These are phyloP conservation scores for Quercus dentata DNA, from an alignment of 306 rosid genomes.

Conservation along the genomic window DNA sequence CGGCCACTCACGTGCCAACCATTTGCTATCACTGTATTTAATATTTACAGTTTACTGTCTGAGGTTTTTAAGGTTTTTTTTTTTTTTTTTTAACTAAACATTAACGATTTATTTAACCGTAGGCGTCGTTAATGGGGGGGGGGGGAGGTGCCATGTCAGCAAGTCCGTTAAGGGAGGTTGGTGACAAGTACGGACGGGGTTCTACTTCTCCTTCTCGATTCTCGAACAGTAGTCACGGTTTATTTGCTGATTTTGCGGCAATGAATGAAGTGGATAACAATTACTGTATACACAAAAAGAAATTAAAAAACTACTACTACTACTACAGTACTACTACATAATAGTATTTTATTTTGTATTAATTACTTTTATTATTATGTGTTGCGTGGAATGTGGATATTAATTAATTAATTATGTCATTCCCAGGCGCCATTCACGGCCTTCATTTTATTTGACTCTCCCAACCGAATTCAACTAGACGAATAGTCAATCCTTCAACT, in stretches of 20 bases:
- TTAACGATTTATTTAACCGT: constrained; percentile 14
- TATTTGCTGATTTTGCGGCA: constrained; percentile 53
- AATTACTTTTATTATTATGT: neutral
- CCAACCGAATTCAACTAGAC: constrained; percentile 29
- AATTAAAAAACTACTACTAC: neutral
- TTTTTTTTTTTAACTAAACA: constrained; percentile 22
- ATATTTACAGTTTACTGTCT: constrained; percentile 33
- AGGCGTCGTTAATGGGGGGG: neutral
- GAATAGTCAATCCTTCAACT: constrained; percentile 1
- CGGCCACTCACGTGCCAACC: constrained; percentile 36
- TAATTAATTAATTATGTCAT: constrained; percentile 22
- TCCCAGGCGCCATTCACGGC: constrained; percentile 77
- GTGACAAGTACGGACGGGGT: constrained; percentile 33
- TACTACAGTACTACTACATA: no score
- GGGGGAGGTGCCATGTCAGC: constrained; percentile 19
- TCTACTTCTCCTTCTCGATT: no score
- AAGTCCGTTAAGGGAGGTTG: constrained; percentile 1
- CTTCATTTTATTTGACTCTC: constrained; percentile 27
- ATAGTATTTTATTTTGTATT: neutral
- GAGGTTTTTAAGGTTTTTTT: neutral
- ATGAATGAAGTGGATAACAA: constrained; percentile 27
- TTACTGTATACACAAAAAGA: neutral
- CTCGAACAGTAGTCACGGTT: constrained; percentile 30
- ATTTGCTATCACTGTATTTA: neutral
- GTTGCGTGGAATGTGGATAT: constrained; percentile 23